phyloP scores from a whole-genome alignment of 768 basidiomycete genomes.

The Obba rivulosa region DNA sequence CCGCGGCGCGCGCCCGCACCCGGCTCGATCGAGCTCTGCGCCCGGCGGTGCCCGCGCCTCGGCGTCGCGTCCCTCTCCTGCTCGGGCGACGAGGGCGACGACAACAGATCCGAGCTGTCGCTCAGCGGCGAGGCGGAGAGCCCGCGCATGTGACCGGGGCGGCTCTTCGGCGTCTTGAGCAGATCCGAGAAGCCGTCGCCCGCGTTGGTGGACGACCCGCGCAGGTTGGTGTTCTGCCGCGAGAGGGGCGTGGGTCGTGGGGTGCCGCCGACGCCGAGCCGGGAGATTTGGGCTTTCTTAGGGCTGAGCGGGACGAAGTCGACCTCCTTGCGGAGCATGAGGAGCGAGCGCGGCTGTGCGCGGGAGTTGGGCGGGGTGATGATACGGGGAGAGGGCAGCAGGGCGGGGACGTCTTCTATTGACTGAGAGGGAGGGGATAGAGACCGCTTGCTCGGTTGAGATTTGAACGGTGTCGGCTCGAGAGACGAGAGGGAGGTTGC shows the following conservation, averaged over 20 bases:
- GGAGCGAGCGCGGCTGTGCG: constrained; percentile 43
- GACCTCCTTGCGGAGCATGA: constrained; percentile 66
- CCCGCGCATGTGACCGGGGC: constrained; percentile 4
- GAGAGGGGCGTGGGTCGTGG: constrained; percentile 12
- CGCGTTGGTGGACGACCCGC: constrained; percentile 7
- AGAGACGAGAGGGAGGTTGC: constrained; percentile 11
- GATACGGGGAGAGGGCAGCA: constrained; percentile 12
- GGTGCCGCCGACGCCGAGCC: constrained; percentile 25
- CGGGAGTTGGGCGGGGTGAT: constrained; percentile 14
- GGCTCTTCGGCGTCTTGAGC: not conserved
- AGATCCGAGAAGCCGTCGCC: constrained; percentile 3
- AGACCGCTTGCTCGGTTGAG: not conserved
- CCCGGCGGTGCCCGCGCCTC: constrained; percentile 14
- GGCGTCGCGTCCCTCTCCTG: not conserved
- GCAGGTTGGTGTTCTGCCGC: constrained; percentile 5
- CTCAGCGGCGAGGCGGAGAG: constrained; percentile 3
- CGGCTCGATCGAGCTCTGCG: constrained; percentile 18
- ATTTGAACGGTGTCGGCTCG: constrained; percentile 7
- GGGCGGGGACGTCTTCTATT: constrained; percentile 1
- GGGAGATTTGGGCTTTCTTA: constrained; percentile 40
- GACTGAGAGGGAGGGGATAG: constrained; percentile 9
- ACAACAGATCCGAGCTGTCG: not conserved
- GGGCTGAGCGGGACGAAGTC: constrained; percentile 74
- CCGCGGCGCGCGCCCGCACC: too few species aligned
- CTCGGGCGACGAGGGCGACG: constrained; percentile 7